A percentile compares a stretch with the other conserved stretches of the same genome.
Evolutionary conservation across 768 basidiomycete species (phyloP).

Genomic region (Mycena crocata): DNA sequence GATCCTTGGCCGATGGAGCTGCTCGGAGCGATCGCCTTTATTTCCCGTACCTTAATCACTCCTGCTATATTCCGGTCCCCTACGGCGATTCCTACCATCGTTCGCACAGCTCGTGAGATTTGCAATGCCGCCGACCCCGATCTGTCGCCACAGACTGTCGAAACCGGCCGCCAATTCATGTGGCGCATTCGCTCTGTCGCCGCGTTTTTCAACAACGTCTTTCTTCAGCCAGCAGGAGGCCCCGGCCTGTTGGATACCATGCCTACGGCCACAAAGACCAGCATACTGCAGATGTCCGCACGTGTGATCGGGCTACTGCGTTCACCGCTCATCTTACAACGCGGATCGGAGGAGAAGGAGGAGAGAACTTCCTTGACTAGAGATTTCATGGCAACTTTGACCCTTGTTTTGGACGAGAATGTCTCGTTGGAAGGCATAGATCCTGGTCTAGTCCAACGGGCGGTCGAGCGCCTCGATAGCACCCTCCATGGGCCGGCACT

Average conservation of each 20-base stretch:
- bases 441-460: background rate
- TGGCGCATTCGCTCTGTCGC: background rate
- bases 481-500: constrained; percentile 5
- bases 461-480: background rate
- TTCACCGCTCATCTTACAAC: background rate
- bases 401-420: constrained; percentile 1
- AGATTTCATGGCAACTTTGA: background rate
- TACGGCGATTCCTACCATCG: constrained; percentile 15
- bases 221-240: background rate
- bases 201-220: constrained; percentile 2
- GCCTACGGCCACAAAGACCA: background rate
- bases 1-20: constrained; percentile 17
- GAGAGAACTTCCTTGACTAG: background rate
- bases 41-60: background rate
- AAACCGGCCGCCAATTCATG: background rate
- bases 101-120: background rate
- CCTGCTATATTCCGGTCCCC: constrained; percentile 11
- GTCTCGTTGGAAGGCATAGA: background rate
- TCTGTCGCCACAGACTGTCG: background rate
- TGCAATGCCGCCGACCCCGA: constrained; percentile 1
- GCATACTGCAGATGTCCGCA: constrained; percentile 6
- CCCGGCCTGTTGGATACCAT: constrained; percentile 1
- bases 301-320: constrained; percentile 1
- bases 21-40: background rate
- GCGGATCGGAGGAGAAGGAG: background rate